Base-by-base conservation (phyloP, 768 basidiomycete species). In the Phaffia tasmanica region DNA sequence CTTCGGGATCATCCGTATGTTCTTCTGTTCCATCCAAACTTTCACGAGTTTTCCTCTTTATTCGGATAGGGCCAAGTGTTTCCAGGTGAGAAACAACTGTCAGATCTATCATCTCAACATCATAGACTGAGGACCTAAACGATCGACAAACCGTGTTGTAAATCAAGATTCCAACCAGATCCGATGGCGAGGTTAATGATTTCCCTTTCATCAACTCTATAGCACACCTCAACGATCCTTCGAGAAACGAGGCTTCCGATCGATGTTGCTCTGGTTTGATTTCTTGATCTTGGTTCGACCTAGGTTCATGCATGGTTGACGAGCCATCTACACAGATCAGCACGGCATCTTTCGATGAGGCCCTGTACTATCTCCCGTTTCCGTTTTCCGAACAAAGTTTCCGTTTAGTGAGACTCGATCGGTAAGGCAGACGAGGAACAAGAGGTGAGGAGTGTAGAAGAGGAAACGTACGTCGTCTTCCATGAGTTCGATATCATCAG, bases 271-370 rank as follows among this genome's bases (percentile, higher is more conserved):
- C 35, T 32, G 42, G 8, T 57, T 46, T 23, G 29, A 54, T 30
- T 57, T 70, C 70, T 21, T 60, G 53, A n/a, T 35, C 25, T 8
- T 46, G n/a, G 55, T 42, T 50, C 35, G 49, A 16, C 4, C 21
- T 25, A 2, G 58, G 19, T 57, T 32, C 23, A 29, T 87, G 85
- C 94, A 98, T 97, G 15, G 89, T 88, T 63, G 83, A 79, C 0
- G 93, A 94, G 69, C 89, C 90, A 76, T 99, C 93, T 66, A 99
- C 89, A 75, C 87, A 88, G 78, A 97, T 95, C n/a, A 98, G 77
- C 56, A 94, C 86, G 42, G 91, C 88, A 72, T 97, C 91, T 68
- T 83, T 83, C 70, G 85, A 85, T 61, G 83, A 83, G 69, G 89
- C 87, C 69, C 83, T 82, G 67, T 80, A 80, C 87, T 88, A 65